Conservation (phyloP, 2,329 filamentous ascomycete genomes). For the Sphaerulina populicola region DNA sequence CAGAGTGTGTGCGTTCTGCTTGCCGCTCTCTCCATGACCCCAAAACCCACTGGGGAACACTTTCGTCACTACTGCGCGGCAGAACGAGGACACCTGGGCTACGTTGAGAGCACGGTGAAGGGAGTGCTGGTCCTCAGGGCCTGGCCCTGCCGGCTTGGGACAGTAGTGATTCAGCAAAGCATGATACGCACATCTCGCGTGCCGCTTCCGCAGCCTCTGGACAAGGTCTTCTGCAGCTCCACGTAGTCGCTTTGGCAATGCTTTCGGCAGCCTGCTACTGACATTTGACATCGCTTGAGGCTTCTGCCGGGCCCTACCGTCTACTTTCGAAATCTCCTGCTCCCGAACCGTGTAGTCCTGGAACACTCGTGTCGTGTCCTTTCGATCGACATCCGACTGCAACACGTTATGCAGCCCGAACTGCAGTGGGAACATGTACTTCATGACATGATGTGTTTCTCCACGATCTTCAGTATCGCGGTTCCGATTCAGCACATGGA, state of each 20-base stretch:
- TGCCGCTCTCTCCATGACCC: constrained; percentile 50
- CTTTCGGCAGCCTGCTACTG: constrained; percentile 43
- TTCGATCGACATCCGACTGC: constrained; percentile 56
- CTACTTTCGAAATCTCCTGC: constrained; percentile 55
- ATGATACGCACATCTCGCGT: constrained; percentile 69
- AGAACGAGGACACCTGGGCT: constrained; percentile 73
- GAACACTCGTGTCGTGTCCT: constrained; percentile 62
- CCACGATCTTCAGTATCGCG: constrained; percentile 40
- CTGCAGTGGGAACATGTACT: constrained; percentile 88
- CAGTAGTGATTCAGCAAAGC: constrained; percentile 75
- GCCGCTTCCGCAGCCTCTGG: constrained; percentile 58
- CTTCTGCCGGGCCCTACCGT: background rate
- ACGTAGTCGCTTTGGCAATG: constrained; percentile 50
- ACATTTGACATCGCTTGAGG: background rate
- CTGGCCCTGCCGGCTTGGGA: constrained; percentile 38
- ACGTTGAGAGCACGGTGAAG: constrained; percentile 60
- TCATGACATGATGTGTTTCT: constrained; percentile 65
- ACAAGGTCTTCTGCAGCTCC: constrained; percentile 54
- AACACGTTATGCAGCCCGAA: constrained; percentile 92
- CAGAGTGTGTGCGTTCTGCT: constrained; percentile 54
- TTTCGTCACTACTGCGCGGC: constrained; percentile 62
- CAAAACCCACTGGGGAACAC: constrained; percentile 70
- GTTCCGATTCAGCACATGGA: constrained; percentile 74
- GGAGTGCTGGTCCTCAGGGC: constrained; percentile 33
- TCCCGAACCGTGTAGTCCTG: constrained; percentile 83